These are phyloP conservation scores for Cordyceps pruinosa DNA, from an alignment of 2,329 filamentous ascomycete species.

Conservation along the genomic window DNA sequence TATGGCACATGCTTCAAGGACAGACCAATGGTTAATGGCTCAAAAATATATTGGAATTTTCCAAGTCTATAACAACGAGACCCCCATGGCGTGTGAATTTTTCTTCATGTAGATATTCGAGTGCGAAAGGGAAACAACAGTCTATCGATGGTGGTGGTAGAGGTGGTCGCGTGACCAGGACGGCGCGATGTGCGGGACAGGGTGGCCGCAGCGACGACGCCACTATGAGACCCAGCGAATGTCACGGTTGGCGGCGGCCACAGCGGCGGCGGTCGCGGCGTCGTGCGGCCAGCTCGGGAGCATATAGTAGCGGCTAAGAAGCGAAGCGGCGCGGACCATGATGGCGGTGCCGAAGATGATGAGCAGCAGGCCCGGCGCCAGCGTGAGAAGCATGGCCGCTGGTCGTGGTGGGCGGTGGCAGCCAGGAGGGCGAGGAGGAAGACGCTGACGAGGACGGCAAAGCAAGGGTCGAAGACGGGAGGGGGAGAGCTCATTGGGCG, in stretches of 20 bases:
- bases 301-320: constrained; percentile 8
- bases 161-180: constrained; percentile 10
- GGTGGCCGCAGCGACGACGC: background rate
- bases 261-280: background rate
- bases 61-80: background rate
- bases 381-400: constrained; percentile 11
- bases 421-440: background rate
- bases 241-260: constrained; percentile 3
- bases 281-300: constrained; percentile 10
- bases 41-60: background rate
- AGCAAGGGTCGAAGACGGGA: background rate
- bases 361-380: constrained; percentile 8
- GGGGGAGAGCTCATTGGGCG: background rate
- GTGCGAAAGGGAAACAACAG: background rate
- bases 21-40: constrained; percentile 4
- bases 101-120: constrained; percentile 1
- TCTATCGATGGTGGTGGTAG: constrained; percentile 3
- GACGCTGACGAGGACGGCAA: background rate
- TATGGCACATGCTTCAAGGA: background rate
- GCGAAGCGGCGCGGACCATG: constrained; percentile 9
- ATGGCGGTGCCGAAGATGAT: constrained; percentile 10
- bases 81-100: background rate
- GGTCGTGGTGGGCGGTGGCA: background rate
- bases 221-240: constrained; percentile 10
- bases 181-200: background rate